phyloP scores from a whole-genome alignment of 2,329 filamentous ascomycete species.

The Talaromyces sp. region DNA sequence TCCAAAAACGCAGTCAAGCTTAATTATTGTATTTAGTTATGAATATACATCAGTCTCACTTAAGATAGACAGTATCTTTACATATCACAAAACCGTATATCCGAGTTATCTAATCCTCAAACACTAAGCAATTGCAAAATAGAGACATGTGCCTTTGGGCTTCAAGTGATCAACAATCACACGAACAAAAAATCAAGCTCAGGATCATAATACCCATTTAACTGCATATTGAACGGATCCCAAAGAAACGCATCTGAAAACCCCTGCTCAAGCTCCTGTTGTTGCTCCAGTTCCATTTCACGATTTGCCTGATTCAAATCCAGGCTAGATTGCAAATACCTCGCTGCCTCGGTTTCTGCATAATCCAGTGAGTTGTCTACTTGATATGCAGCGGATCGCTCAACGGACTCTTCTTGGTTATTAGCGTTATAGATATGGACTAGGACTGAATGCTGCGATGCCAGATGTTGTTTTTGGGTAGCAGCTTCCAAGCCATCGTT shows the following conservation, averaged over 20 bases:
- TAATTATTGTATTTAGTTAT: neutral
- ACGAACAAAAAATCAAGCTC: neutral
- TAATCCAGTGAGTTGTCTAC: neutral
- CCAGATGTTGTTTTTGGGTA: too few species aligned
- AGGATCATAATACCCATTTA: neutral
- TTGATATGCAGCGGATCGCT: neutral
- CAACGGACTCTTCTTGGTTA: neutral
- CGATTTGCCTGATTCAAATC: neutral
- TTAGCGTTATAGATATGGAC: neutral
- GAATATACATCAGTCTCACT: neutral
- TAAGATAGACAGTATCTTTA: too few species aligned
- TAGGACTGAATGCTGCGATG: neutral
- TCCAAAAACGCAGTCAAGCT: neutral
- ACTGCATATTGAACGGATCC: neutral
- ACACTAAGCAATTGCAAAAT: neutral
- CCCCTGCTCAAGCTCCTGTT: neutral
- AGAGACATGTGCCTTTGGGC: neutral
- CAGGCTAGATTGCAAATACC: neutral
- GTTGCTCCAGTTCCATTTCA: neutral
- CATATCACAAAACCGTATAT: too few species aligned
- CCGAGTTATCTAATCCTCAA: too few species aligned
- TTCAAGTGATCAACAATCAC: neutral
- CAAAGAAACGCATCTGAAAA: neutral
- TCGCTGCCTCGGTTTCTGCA: neutral
- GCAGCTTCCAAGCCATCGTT: too few species aligned